Evolutionary conservation across 768 basidiomycete species (phyloP), one percentile per base, ranked within the genome.

Genomic region (Omphalotus guepiniiformis): DNA sequence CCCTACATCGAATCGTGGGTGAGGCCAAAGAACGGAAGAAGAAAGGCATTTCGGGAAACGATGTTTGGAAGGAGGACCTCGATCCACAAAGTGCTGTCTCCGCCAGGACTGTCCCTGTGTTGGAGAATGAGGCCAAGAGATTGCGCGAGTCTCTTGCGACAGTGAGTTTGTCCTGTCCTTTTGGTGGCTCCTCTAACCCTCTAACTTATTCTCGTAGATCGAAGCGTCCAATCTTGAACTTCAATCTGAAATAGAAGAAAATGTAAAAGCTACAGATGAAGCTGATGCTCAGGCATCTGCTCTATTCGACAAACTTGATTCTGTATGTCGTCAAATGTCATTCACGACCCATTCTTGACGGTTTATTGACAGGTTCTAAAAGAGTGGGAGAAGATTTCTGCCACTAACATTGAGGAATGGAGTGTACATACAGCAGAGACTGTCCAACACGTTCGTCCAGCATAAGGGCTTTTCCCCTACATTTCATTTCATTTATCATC

Each of bases 61-160:
- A 88, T 58, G 56, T 75, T 1, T 91, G 88, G 87, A 76, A 66
- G 49, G 77, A 80, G 40, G 70, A 80, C 47, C 63, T 90, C 25
- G 74, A 79, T 37, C 84, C 89, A 2, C 76, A 70, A 12, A 72
- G 71, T 23, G 84, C 83, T 5, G 76, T 81, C 23, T 71, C 76
- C 39, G 84, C 86, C 1, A 70, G 80, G 42, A 82, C 79, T 0
- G 64, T 87, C 4, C 85, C 87, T 1, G 58, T 82, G 4, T 58
- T 91, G 29, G 68, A 70, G 37, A 59, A 65, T 6, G 72, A 78
- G 46, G 67, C 63, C 5, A 55, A 66, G 28, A 61, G 70, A 44
- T 58, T 78, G 12, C 64, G 63, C 5, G 64, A 67, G 37, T 56
- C 66, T 21, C 59, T 78, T 22, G 60, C 64, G 22, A 58, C 67